Conservation (phyloP, 495 filamentous ascomycete species). For the Chaetomium fimeti region DNA sequence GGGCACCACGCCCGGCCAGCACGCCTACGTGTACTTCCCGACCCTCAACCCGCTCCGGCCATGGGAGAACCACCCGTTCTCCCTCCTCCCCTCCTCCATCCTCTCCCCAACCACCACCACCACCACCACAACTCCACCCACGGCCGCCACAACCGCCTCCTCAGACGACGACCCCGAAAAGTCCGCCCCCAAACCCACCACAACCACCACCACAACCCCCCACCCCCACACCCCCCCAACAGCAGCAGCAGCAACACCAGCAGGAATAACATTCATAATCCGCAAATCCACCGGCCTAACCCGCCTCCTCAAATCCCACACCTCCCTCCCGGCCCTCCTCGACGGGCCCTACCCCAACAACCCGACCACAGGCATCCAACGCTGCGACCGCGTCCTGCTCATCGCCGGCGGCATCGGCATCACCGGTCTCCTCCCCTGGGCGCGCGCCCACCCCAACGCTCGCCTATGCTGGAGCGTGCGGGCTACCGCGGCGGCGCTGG, state of each 20-base stretch:
- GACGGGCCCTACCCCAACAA: conserved; percentile 10
- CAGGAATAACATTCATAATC: conserved; percentile 6
- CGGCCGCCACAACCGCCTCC: background rate
- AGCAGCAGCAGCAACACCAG: background rate
- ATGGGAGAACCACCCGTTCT: conserved; percentile 12
- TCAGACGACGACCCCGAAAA: conserved; percentile 1
- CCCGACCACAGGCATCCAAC: background rate
- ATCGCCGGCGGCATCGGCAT: conserved; percentile 7
- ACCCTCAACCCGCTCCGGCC: conserved; percentile 4
- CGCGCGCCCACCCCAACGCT: background rate
- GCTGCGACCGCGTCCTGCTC: conserved; percentile 3
- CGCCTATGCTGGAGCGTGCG: background rate
- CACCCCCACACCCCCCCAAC: background rate
- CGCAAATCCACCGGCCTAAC: background rate
- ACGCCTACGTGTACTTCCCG: conserved; percentile 8
- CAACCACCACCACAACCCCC: background rate
- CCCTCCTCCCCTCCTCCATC: background rate
- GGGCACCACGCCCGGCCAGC: conserved; percentile 2
- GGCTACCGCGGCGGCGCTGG: background rate
- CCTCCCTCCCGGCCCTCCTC: conserved; percentile 1
- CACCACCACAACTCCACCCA: background rate
- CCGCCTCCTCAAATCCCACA: background rate
- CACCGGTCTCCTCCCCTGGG: conserved; percentile 4
- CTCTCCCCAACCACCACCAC: background rate
- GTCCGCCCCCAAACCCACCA: background rate